Percentiles rank a stretch among this genome's conserved stretches.
Evolutionary conservation across 139 green algal species (phyloP).

Genomic region (Pleodorina starrii): DNA sequence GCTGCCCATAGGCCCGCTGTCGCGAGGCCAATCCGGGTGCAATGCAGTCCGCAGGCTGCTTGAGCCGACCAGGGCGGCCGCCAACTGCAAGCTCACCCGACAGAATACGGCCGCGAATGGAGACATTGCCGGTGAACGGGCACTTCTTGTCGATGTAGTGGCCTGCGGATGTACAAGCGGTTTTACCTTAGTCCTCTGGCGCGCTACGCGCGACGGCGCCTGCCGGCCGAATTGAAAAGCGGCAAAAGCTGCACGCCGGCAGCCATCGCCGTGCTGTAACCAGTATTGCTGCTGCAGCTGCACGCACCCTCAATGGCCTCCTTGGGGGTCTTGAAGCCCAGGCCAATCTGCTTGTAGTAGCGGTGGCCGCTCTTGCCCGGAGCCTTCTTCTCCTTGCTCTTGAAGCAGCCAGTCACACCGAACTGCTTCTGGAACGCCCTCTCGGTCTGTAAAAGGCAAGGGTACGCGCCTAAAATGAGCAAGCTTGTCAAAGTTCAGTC

Average conservation of each 20-base stretch:
- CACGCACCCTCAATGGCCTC: conserved; percentile 96
- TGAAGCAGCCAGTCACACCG: conserved; percentile 81
- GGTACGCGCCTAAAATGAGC: neutral
- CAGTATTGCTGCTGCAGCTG: conserved; percentile 11
- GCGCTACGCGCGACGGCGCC: neutral
- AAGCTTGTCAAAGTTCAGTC: neutral
- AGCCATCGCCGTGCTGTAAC: neutral
- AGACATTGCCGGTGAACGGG: conserved; percentile 99
- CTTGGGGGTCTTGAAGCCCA: conserved; percentile 98
- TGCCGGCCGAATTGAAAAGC: conserved; percentile 8
- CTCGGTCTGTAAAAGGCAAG: conserved; percentile 79
- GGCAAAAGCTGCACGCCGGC: neutral
- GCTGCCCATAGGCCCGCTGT: neutral
- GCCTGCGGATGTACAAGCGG: conserved; percentile 70
- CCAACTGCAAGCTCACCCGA: conserved; percentile 69
- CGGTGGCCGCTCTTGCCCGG: conserved; percentile 92
- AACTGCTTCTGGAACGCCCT: conserved; percentile 97
- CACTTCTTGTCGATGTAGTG: conserved; percentile 99
- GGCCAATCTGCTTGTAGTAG: conserved; percentile 96
- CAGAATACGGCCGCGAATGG: conserved; percentile 98
- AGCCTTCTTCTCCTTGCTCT: conserved; percentile 83
- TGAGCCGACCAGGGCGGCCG: neutral
- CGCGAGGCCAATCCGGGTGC: neutral
- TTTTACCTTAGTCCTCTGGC: neutral
- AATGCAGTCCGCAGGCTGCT: neutral